Evolutionary conservation across 2,329 filamentous ascomycete species (phyloP), one percentile per base, ranked within the genome.

Genomic region (Diaporthe sp.): DNA sequence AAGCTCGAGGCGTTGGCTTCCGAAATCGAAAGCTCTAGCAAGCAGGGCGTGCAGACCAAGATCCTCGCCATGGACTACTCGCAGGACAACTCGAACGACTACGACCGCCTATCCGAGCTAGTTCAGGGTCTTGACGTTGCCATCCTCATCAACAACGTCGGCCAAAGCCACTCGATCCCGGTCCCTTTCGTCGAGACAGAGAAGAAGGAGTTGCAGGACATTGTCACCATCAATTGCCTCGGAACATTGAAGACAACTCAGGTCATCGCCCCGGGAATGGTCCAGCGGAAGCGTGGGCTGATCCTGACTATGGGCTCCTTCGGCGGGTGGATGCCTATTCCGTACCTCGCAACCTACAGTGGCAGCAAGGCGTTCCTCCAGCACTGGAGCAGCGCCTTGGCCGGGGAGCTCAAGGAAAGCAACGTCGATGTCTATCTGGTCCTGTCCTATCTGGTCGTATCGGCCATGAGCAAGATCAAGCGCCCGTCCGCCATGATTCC

Each of bases 221-320:
- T 99, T 81, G 93, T 99, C 85, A 96, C 93, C 71, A 96, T 99
- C 89, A 99, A 99, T 87, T 98, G 96, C 86, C 87, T 94, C 77
- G 96, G 94, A 58, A 99, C 97, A 0, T 90, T 99, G 49, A 94
- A 94, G 82, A 93, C 96, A 71, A 99, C 97, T 0, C 93, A 96
- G 83, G 88, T 96, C 67, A 89, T 99, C 57, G 93, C 94, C 0
- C 96, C 97, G 0, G 92, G 94, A 76, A 95, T 99, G 92, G 90
- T 94, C 76, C 89, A 93, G 83, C 94, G 96, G 81, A 95, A 94
- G 86, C 92, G 92, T 75, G 97, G 97, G 34, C 89, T 99, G 49
- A 95, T 99, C 81, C 88, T 99, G 73, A 99, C 96, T 75, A 98
- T 99, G 96, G 97, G 96, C 63, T 98, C 96, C 15, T 98, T 98